phyloP scores from a whole-genome alignment of 371 early-diverging fungal genomes.

The Rhizopus microsporus region DNA sequence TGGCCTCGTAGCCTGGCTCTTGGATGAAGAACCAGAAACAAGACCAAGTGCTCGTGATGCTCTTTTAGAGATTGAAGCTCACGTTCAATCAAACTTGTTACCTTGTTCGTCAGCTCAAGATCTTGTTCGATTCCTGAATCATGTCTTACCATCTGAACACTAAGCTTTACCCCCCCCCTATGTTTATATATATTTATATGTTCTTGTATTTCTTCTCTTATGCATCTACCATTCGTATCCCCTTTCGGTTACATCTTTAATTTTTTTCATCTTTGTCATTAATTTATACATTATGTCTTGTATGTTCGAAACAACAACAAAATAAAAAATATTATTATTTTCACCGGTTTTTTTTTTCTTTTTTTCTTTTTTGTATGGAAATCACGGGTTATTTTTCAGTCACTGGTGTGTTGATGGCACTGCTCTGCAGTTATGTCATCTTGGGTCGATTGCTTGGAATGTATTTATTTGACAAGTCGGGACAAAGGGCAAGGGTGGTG shows the following conservation, averaged over 20 bases:
- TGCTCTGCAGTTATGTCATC: constrained; percentile 42
- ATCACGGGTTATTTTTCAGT: constrained; percentile 16
- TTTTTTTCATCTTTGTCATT: not conserved
- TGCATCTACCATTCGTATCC: not conserved
- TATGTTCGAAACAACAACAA: too few relatives aligned
- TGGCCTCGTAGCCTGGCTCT: constrained; percentile 50
- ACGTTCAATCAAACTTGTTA: constrained; percentile 41
- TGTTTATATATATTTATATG: not conserved
- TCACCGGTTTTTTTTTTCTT: too few relatives aligned
- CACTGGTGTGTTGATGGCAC: constrained; percentile 38
- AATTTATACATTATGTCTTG: too few relatives aligned
- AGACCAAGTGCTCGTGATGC: constrained; percentile 48
- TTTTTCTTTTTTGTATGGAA: too few relatives aligned
- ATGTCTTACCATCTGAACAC: constrained; percentile 32
- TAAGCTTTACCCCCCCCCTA: not conserved
- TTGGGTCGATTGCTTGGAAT: constrained; percentile 37
- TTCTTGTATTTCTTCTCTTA: not conserved
- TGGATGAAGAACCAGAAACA: constrained; percentile 41
- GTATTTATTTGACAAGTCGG: constrained; percentile 35
- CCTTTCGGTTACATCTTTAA: not conserved
- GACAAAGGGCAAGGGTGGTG: constrained; percentile 28
- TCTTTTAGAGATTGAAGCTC: constrained; percentile 44
- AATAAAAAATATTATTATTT: too few relatives aligned
- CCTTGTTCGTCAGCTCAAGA: constrained; percentile 36
- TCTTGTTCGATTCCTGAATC: constrained; percentile 41